Evolutionary conservation across 1,284 basidiomycete species (phyloP).

Genomic region (Trichosporon ovoides): DNA sequence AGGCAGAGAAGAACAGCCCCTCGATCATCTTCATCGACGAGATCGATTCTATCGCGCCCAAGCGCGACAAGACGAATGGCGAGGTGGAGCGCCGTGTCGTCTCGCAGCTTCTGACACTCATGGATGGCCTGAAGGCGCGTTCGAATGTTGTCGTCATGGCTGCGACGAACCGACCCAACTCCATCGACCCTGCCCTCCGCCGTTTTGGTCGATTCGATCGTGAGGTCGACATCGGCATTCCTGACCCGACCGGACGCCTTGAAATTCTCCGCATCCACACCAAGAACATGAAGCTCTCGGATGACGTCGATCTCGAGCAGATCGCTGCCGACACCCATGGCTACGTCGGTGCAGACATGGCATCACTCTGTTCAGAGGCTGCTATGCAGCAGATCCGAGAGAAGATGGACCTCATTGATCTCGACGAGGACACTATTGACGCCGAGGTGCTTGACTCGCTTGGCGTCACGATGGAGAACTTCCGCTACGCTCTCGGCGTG

Average conservation of each 20-base stretch:
- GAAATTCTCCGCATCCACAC: slow-evolving; percentile 99
- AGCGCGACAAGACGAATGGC: slow-evolving; percentile 99
- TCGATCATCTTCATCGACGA: slow-evolving; percentile 98
- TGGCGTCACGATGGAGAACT: slow-evolving; percentile 97
- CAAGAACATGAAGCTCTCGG: slow-evolving; percentile 99
- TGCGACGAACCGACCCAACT: slow-evolving; percentile 93
- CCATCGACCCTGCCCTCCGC: slow-evolving; percentile 95
- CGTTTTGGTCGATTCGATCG: slow-evolving; percentile 99
- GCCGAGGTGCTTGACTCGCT: slow-evolving; percentile 94
- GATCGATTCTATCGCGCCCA: slow-evolving; percentile 97
- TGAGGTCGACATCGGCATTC: slow-evolving; percentile 98
- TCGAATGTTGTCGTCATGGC: slow-evolving; percentile 99
- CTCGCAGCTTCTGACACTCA: slow-evolving; percentile 93
- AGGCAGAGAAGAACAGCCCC: slow-evolving; percentile 99
- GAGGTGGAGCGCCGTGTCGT: slow-evolving; percentile 99
- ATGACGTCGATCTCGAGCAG: slow-evolving; percentile 97
- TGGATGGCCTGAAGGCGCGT: slow-evolving; percentile 97
- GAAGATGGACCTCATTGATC: slow-evolving; percentile 94
- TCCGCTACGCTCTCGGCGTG: slow-evolving; percentile 89
- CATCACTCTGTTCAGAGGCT: slow-evolving; percentile 91
- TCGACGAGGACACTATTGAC: slow-evolving; percentile 91
- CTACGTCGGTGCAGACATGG: slow-evolving; percentile 97
- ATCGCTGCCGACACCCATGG: slow-evolving; percentile 99
- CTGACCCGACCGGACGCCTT: slow-evolving; percentile 94
- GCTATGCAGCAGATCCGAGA: slow-evolving; percentile 99